A percentile compares a stretch with the other conserved stretches of the same genome.
Evolutionary conservation across 129 eudicot genomes (phyloP).

Genomic region (Solidago caesia): DNA sequence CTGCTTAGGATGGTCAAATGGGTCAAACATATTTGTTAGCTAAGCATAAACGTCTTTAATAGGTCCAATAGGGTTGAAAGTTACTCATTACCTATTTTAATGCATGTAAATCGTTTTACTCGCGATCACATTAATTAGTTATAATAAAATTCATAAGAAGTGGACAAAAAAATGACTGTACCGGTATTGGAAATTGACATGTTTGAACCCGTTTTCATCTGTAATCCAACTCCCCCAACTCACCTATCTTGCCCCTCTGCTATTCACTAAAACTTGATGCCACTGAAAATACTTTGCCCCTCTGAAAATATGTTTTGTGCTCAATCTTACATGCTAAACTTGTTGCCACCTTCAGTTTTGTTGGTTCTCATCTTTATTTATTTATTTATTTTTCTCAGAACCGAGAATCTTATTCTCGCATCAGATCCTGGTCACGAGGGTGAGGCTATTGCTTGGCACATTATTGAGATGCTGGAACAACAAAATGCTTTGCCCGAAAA

Average conservation of each 20-base stretch:
- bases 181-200: too few species aligned
- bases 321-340: not conserved
- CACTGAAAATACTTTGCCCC: not conserved
- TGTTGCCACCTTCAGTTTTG: not conserved
- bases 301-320: not conserved
- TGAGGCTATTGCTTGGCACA: constrained; percentile 99
- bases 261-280: not conserved
- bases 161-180: too few species aligned
- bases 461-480: constrained; percentile 85
- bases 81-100: not conserved
- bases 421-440: constrained; percentile 98
- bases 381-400: constrained; percentile 47
- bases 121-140: too few species aligned
- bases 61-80: not conserved
- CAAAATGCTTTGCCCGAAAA: constrained; percentile 72
- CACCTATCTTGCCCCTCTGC: not conserved
- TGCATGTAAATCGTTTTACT: not conserved
- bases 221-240: not conserved
- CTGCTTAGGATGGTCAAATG: not conserved
- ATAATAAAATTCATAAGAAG: too few species aligned
- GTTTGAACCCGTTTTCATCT: too few species aligned
- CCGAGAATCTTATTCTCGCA: constrained; percentile 92
- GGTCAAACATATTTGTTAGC: not conserved
- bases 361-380: constrained; percentile 7
- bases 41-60: not conserved